Evolutionary conservation across 2,329 filamentous ascomycete species (phyloP).

Genomic region (Cordyceps militaris): DNA sequence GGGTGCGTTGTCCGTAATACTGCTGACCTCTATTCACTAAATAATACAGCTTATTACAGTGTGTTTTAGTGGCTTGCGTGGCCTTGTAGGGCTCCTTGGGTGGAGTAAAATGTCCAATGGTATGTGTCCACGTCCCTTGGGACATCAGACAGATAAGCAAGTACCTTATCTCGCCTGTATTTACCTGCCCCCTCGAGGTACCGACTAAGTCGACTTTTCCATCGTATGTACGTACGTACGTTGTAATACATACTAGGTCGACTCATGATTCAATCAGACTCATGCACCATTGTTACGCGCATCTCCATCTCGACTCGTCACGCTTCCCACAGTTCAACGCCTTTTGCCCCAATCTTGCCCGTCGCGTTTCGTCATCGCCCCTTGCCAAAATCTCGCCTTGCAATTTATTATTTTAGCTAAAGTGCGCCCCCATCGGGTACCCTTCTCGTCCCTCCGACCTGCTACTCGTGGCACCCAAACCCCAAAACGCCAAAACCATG

Average conservation of each 20-base stretch:
- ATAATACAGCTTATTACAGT: no score
- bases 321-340: constrained; percentile 3
- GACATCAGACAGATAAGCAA: neutral
- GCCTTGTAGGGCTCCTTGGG: neutral
- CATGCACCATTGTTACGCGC: no score
- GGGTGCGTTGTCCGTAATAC: no score
- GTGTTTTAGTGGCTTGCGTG: neutral
- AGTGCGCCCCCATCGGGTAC: neutral
- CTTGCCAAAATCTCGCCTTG: neutral
- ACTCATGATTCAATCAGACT: no score
- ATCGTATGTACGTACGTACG: no score
- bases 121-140: no score
- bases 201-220: no score
- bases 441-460: constrained; percentile 12
- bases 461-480: constrained; percentile 5
- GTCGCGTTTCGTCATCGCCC: constrained; percentile 4
- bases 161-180: no score
- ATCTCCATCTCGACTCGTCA: constrained; percentile 10
- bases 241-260: no score
- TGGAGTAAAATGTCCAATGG: no score
- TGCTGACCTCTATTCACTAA: neutral
- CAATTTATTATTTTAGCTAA: neutral
- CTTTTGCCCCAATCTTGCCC: neutral
- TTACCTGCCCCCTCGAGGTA: no score
- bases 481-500: neutral